Evolutionary conservation across 352 stramenopile genomes (phyloP).

Genomic region (Pythium brachiatum): DNA sequence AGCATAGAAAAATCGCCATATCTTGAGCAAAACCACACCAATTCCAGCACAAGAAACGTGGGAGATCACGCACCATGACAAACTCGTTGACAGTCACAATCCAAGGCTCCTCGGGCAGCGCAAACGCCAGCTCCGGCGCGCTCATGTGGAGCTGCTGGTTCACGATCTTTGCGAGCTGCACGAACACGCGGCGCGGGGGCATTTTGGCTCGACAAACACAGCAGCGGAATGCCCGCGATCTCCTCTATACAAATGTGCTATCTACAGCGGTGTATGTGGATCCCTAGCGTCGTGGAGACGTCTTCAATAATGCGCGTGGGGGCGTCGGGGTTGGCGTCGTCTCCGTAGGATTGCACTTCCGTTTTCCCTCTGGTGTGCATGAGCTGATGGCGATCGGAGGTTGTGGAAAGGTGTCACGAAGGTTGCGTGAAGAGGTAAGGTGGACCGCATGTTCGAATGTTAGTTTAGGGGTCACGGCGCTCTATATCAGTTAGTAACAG

Average conservation of each 20-base stretch:
- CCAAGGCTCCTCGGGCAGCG: conserved; percentile 60
- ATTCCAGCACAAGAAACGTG: neutral
- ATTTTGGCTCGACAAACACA: conserved; percentile 28
- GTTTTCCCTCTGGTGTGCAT: conserved; percentile 1
- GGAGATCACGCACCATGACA: conserved; percentile 49
- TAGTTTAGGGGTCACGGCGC: neutral
- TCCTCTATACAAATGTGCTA: neutral
- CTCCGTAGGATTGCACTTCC: neutral
- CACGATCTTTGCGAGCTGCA: conserved; percentile 46
- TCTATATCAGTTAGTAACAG: conserved; percentile 18
- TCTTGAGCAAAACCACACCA: neutral
- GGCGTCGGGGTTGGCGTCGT: neutral
- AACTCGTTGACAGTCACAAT: conserved; percentile 71
- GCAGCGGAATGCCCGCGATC: neutral
- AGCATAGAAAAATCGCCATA: neutral
- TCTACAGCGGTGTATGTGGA: neutral
- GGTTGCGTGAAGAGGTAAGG: conserved; percentile 13
- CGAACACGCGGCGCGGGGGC: conserved; percentile 63
- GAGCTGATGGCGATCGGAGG: neutral
- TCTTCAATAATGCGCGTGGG: neutral
- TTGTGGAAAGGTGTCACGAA: conserved; percentile 15
- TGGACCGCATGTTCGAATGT: conserved; percentile 1
- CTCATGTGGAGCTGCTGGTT: conserved; percentile 34
- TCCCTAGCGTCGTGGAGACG: neutral
- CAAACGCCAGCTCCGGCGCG: conserved; percentile 59